A percentile compares a stretch with the other conserved stretches of the same genome.
phyloP scores from a whole-genome alignment of 768 basidiomycete genomes.

The Megacollybia marginata region DNA sequence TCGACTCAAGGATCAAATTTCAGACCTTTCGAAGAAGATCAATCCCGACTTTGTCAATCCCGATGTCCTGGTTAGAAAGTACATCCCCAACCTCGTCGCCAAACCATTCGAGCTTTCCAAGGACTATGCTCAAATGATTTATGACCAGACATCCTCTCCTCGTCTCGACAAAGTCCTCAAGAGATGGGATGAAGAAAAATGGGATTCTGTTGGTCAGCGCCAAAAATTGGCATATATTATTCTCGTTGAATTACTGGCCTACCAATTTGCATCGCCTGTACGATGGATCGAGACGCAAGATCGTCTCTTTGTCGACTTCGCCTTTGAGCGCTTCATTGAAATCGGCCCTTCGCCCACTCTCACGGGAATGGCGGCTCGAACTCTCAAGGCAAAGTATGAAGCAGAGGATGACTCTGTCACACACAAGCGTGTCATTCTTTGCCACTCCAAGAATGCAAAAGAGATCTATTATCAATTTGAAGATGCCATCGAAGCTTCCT shows the following conservation, averaged over 20 bases:
- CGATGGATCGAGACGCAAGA: slow-evolving; percentile 99
- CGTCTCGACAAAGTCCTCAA: slow-evolving; percentile 91
- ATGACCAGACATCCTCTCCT: slow-evolving; percentile 94
- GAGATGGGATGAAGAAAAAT: slow-evolving; percentile 88
- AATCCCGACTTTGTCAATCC: slow-evolving; percentile 87
- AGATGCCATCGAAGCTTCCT: slow-evolving; percentile 56
- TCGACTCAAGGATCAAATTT: slow-evolving; percentile 1
- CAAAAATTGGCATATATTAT: slow-evolving; percentile 95
- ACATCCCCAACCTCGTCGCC: slow-evolving; percentile 95
- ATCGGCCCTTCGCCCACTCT: slow-evolving; percentile 95
- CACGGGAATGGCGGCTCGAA: slow-evolving; percentile 89
- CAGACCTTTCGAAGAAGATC: slow-evolving; percentile 97
- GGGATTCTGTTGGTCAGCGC: slow-evolving; percentile 75
- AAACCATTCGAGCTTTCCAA: slow-evolving; percentile 77
- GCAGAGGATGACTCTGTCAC: slow-evolving; percentile 78
- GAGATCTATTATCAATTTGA: slow-evolving; percentile 99
- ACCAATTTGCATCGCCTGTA: slow-evolving; percentile 97
- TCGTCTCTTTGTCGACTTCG: slow-evolving; percentile 76
- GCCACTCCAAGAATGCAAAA: slow-evolving; percentile 91
- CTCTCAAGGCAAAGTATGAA: slow-evolving; percentile 92
- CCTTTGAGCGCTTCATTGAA: slow-evolving; percentile 92
- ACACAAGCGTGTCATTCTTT: slow-evolving; percentile 74
- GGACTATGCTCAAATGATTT: slow-evolving; percentile 91
- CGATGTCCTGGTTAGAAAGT: slow-evolving; percentile 89
- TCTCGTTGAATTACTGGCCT: slow-evolving; percentile 93